Percentiles rank a stretch among this genome's conserved stretches.
These are phyloP conservation scores for Pyrenula aspistea DNA, from an alignment of 495 filamentous ascomycete genomes.

Conservation along the genomic window DNA sequence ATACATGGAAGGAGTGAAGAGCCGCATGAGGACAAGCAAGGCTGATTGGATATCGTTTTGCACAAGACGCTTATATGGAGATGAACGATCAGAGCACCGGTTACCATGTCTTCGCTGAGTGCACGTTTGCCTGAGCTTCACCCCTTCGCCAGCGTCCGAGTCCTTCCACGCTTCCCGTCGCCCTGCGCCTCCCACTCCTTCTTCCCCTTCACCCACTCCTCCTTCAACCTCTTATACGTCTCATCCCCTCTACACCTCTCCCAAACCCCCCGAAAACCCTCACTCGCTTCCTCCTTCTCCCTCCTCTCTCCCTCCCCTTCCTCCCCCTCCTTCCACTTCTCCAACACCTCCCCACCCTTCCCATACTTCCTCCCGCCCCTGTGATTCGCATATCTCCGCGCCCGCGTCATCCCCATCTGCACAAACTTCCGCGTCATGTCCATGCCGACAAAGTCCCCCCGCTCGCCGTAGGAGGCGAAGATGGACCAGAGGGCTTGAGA, in stretches of 20 bases:
- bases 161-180: too few species aligned
- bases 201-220: constrained; percentile 24
- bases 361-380: constrained; percentile 36
- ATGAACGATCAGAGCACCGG: too few species aligned
- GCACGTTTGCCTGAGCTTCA: too few species aligned
- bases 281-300: constrained; percentile 58
- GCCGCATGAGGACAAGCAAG: too few species aligned
- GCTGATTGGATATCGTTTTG: too few species aligned
- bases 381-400: constrained; percentile 37
- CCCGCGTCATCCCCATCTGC: constrained; percentile 43
- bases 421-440: constrained; percentile 42
- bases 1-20: constrained; percentile 17
- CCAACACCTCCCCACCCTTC: constrained; percentile 12
- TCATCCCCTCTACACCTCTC: constrained; percentile 24
- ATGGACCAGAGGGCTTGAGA: constrained; percentile 21
- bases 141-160: too few species aligned
- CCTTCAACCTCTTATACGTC: constrained; percentile 25
- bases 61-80: too few species aligned
- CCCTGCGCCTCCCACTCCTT: constrained; percentile 14
- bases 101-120: too few species aligned
- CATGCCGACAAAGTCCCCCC: constrained; percentile 39
- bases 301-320: constrained; percentile 51
- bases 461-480: constrained; percentile 25
- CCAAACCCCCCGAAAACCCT: constrained; percentile 27
- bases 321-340: constrained; percentile 5